A percentile compares a stretch with the other conserved stretches of the same genome.
phyloP scores from a whole-genome alignment of 768 basidiomycete species.

The Chalciporus pseudorubinellus region DNA sequence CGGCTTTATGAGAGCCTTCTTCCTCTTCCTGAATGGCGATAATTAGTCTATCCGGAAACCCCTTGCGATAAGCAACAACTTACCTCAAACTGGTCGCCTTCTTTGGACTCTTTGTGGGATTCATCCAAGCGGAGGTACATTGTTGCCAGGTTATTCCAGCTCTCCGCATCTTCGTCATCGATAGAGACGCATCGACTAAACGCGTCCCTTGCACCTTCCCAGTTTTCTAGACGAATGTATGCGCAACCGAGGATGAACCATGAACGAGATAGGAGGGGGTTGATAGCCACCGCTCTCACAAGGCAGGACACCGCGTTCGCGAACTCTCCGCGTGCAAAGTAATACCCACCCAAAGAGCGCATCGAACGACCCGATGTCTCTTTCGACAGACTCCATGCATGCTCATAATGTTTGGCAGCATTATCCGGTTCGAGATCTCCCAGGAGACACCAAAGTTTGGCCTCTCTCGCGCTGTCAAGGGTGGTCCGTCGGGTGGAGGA shows the following conservation, averaged over 20 bases:
- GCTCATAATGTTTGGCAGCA: constrained; percentile 71
- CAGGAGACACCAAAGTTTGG: constrained; percentile 92
- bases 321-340: constrained; percentile 70
- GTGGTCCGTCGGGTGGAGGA: constrained; percentile 40
- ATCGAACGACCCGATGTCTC: constrained; percentile 85
- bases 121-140: constrained; percentile 84
- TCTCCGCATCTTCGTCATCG: constrained; percentile 96
- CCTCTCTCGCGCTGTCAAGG: constrained; percentile 69
- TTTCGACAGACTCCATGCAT: constrained; percentile 80
- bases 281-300: constrained; percentile 76
- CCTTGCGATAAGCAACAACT: background rate
- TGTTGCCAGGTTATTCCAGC: constrained; percentile 96
- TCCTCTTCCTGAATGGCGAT: constrained; percentile 24
- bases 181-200: constrained; percentile 85
- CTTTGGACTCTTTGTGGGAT: constrained; percentile 30
- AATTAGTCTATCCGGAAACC: constrained; percentile 13
- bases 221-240: constrained; percentile 75
- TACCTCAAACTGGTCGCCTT: constrained; percentile 31
- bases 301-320: constrained; percentile 62
- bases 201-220: constrained; percentile 79
- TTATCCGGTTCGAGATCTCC: constrained; percentile 84
- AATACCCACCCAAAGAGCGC: constrained; percentile 84
- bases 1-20: constrained; percentile 26
- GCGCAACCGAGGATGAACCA: constrained; percentile 99
- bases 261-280: constrained; percentile 80